Conservation (phyloP, 2,329 filamentous ascomycete genomes). For the Aureobasidium sp. region DNA sequence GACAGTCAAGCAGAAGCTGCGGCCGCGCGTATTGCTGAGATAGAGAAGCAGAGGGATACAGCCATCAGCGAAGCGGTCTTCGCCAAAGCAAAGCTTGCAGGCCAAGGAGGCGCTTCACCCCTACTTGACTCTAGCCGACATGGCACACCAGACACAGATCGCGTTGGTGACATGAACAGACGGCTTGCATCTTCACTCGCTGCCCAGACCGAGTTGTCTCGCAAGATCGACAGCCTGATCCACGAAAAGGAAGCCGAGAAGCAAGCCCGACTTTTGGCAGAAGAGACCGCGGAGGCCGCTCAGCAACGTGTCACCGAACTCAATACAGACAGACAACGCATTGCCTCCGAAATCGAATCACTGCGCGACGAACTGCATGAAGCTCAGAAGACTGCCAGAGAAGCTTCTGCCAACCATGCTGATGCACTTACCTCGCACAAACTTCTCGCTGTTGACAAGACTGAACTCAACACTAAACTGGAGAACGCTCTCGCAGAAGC, state of each 20-base stretch:
- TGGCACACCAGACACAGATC: constrained; percentile 54
- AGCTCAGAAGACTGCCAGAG: constrained; percentile 65
- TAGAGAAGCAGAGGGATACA: constrained; percentile 87
- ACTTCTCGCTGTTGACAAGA: constrained; percentile 76
- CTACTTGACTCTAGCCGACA: constrained; percentile 40
- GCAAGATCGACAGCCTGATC: constrained; percentile 59
- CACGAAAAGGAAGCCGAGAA: constrained; percentile 73
- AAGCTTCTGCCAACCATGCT: constrained; percentile 67
- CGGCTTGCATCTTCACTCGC: constrained; percentile 76
- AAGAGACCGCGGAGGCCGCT: constrained; percentile 75
- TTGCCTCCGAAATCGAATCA: constrained; percentile 73
- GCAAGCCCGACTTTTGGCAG: constrained; percentile 70
- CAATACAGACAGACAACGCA: constrained; percentile 74
- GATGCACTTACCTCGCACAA: constrained; percentile 68
- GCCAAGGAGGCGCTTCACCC: constrained; percentile 53
- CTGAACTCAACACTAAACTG: constrained; percentile 61
- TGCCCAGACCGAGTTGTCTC: constrained; percentile 69
- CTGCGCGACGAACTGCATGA: constrained; percentile 79
- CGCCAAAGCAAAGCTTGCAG: constrained; percentile 84
- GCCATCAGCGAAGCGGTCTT: constrained; percentile 95
- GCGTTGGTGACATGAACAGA: constrained; percentile 64
- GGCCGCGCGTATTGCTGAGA: constrained; percentile 82
- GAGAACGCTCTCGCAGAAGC: constrained; percentile 58
- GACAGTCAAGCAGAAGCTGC: constrained; percentile 80
- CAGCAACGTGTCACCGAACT: constrained; percentile 77